Percentiles rank a stretch among this genome's conserved stretches.
Conservation (phyloP, 192 early-diverging fungal genomes). For the Ambispora gerdemannii region DNA sequence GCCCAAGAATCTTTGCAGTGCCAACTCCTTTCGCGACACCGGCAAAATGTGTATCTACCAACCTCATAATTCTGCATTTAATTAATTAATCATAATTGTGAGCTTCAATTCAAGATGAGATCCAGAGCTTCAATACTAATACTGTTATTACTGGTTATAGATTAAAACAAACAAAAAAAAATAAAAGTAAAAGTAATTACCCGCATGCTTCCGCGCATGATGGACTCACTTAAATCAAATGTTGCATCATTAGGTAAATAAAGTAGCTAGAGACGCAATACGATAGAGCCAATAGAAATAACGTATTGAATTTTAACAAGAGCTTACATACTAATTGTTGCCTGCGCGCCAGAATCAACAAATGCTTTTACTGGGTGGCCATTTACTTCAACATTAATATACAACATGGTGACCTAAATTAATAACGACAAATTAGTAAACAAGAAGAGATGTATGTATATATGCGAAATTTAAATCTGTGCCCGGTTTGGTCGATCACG, state of each 20-base stretch:
- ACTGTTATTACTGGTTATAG: no score
- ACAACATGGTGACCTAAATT: constrained; percentile 80
- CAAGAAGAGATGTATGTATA: no score
- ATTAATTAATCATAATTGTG: constrained; percentile 37
- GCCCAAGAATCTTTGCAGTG: constrained; percentile 93
- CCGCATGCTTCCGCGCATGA: constrained; percentile 26
- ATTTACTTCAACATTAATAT: constrained; percentile 88
- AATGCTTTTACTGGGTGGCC: constrained; percentile 85
- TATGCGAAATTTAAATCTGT: no score
- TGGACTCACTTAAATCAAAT: constrained; percentile 21
- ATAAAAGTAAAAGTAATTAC: constrained; percentile 1
- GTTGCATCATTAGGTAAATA: no score
- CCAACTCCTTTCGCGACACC: constrained; percentile 94
- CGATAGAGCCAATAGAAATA: not conserved
- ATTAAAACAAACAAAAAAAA: no score
- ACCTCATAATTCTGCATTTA: constrained; percentile 79
- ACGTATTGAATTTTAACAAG: not conserved
- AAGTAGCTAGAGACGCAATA: not conserved
- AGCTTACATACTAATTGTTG: constrained; percentile 76
- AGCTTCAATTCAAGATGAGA: no score
- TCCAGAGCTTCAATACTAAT: no score
- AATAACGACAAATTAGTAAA: no score
- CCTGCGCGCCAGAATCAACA: constrained; percentile 96
- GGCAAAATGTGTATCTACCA: constrained; percentile 83
- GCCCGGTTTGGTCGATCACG: no score